Evolutionary conservation across 169 alveolate species (phyloP).

Genomic region (Plasmodium gonderi): DNA sequence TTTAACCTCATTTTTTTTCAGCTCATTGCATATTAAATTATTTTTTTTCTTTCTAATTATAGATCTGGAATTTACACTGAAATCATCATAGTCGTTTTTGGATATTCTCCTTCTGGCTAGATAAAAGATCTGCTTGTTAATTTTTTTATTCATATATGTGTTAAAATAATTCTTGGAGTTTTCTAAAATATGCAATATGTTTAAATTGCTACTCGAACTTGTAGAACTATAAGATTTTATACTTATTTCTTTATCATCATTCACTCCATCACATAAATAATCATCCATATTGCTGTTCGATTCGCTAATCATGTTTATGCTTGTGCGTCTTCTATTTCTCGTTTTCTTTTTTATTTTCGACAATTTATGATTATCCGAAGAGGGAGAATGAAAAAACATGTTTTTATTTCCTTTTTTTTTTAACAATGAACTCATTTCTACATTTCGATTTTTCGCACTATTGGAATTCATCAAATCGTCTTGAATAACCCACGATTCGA

Average conservation of each 20-base stretch:
- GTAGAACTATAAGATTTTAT: slow-evolving; percentile 55
- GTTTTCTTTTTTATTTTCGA: neutral
- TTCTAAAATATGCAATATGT: slow-evolving; percentile 29
- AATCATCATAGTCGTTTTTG: slow-evolving; percentile 18
- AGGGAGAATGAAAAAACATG: neutral
- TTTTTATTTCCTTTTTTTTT: neutral
- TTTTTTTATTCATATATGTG: slow-evolving; percentile 48
- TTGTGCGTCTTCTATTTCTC: neutral
- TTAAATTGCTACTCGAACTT: slow-evolving; percentile 28
- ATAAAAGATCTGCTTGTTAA: slow-evolving; percentile 49
- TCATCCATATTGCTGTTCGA: neutral
- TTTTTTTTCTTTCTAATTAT: neutral
- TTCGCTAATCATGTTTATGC: neutral
- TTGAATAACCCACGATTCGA: slow-evolving; percentile 57
- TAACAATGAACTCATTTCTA: slow-evolving; percentile 17
- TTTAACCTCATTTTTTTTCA: neutral
- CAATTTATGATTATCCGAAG: neutral
- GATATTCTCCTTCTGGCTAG: slow-evolving; percentile 8
- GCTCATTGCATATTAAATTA: neutral
- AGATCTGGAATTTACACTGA: neutral
- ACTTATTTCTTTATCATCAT: neutral
- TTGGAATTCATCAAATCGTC: slow-evolving; percentile 19
- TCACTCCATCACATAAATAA: neutral
- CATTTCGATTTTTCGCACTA: neutral
- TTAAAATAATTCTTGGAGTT: slow-evolving; percentile 18